Percentiles rank a stretch among this genome's conserved stretches.
phyloP scores from a whole-genome alignment of 2,329 filamentous ascomycete genomes.

The Dothideomycetes sp. region DNA sequence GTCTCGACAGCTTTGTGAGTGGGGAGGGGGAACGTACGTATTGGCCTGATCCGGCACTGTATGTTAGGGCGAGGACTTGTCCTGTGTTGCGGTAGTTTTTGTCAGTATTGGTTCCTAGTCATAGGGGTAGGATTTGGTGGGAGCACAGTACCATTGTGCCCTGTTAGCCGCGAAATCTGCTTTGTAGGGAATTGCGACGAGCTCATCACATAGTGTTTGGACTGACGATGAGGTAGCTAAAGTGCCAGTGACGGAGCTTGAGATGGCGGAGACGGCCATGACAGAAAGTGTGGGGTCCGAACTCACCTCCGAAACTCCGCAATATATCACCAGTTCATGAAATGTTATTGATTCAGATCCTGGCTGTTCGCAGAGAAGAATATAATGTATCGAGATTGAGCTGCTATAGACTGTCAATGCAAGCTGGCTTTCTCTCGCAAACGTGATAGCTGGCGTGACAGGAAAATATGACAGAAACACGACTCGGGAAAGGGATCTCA shows the following conservation, averaged over 20 bases:
- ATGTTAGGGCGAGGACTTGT: constrained; percentile 39
- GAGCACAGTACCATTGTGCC: constrained; percentile 23
- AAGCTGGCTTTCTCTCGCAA: no score
- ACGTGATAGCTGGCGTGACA: no score
- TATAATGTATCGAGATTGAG: no score
- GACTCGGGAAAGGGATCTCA: not conserved
- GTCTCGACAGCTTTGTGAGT: not conserved
- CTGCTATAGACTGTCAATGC: no score
- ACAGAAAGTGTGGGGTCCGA: no score
- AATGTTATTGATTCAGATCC: no score
- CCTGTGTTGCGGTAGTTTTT: constrained; percentile 18
- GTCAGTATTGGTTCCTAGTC: not conserved
- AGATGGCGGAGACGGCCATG: no score
- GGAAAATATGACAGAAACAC: not conserved
- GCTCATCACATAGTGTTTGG: constrained; percentile 24
- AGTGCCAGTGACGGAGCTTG: no score
- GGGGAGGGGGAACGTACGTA: constrained; percentile 23
- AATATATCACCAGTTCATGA: no score
- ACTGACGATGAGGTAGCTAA: no score
- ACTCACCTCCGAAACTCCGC: no score
- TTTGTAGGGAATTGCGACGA: constrained; percentile 25
- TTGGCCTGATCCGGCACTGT: constrained; percentile 36
- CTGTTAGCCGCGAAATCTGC: constrained; percentile 28
- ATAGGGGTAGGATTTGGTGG: not conserved
- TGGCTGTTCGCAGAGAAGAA: no score